A percentile compares a stretch with the other conserved stretches of the same genome.
Evolutionary conservation across 202 grass and related monocot genomes (phyloP).

Genomic region (Panicum virgatum): DNA sequence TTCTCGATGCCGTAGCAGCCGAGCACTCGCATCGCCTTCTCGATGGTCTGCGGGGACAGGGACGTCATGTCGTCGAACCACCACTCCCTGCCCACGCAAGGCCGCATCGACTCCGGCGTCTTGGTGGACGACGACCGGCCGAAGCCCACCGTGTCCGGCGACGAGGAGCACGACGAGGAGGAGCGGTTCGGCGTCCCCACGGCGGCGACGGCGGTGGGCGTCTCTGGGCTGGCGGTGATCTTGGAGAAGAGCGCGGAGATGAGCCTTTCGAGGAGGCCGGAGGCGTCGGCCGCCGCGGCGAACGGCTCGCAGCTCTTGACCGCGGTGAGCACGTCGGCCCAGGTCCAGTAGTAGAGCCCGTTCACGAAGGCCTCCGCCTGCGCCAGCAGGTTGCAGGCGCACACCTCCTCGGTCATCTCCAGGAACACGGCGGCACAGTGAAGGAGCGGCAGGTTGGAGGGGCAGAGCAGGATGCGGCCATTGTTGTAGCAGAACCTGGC

Average conservation of each 20-base stretch:
- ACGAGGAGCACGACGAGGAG: conserved; percentile 68
- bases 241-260: conserved; percentile 71
- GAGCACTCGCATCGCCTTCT: conserved; percentile 67
- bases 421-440: conserved; percentile 68
- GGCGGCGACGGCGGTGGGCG: conserved; percentile 26
- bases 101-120: conserved; percentile 56
- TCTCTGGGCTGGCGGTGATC: conserved; percentile 57
- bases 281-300: conserved; percentile 33
- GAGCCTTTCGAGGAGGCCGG: conserved; percentile 57
- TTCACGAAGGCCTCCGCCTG: conserved; percentile 76
- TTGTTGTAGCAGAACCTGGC: conserved; percentile 82
- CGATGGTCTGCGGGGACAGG: conserved; percentile 53
- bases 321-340: conserved; percentile 61
- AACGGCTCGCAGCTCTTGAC: conserved; percentile 64
- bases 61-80: conserved; percentile 86
- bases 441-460: conserved; percentile 63
- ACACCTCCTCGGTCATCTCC: conserved; percentile 83
- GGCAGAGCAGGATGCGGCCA: conserved; percentile 56
- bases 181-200: conserved; percentile 46
- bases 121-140: conserved; percentile 54
- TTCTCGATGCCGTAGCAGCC: conserved; percentile 74
- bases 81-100: conserved; percentile 65
- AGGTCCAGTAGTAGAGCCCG: conserved; percentile 78
- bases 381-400: conserved; percentile 70
- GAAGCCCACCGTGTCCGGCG: conserved; percentile 54